Evolutionary conservation across 2,329 filamentous ascomycete species (phyloP), one percentile per base, ranked within the genome.

Genomic region (Pseudonectria buxi): DNA sequence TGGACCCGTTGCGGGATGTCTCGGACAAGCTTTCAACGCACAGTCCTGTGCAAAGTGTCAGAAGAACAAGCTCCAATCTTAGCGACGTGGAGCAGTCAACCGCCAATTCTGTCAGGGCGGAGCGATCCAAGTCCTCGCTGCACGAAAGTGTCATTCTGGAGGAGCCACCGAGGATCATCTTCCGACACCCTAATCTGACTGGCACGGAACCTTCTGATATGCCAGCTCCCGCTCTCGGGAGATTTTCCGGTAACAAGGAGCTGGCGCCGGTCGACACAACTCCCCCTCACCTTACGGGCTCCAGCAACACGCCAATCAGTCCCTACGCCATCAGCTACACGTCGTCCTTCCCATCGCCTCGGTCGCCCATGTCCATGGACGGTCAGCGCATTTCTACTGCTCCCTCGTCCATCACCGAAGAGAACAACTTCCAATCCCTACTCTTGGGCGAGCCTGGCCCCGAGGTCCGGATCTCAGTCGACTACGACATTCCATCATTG

Each of bases 391-490:
- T 87, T 18, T 85, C 83, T 6, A 88, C 84, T 2, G 80, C 84
- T 3, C 78, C 82, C 6, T 89, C 84, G 2, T 88, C 83, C 0
- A 67, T 82, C 28, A 74, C 76, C 1, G 84, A 88, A 43, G 83
- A 83, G 45, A 81, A 78, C 38, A 76, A 70, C 26, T 81, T 85
- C 54, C 78, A 80, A 39, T 86, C 83, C 3, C 65, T 85, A 24
- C 67, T 85, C 6, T 74, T 86, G 58, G 82, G 83, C 35, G 83
- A 88, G 45, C 82, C 81, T 14, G 81, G 81, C 0, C 83, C 82
- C 0, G 83, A 87, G 49, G 64, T 78, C 6, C 77, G 83, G 30
- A 74, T 83, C 25, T 89, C 84, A 1, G 70, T 80, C 24, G 81
- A 84, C 44, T 62, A 63, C 28, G 83, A 86, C 47, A 78, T 86